Evolutionary conservation across 768 basidiomycete species (phyloP), one percentile per base, ranked within the genome.

Genomic region (Boletus bicolor): DNA sequence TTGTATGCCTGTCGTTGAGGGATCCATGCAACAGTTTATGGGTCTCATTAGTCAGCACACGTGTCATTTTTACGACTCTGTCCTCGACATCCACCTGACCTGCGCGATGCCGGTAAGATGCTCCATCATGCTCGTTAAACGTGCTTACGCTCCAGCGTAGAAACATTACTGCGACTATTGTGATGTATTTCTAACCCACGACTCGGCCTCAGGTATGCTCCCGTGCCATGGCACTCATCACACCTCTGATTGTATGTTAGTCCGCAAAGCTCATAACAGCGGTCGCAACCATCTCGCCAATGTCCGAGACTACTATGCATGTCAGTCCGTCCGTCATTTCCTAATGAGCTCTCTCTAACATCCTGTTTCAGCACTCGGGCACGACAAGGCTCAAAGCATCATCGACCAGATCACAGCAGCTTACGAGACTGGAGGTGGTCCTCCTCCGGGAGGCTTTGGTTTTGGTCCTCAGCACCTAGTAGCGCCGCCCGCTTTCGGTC

Each of bases 371-470:
- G 89, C 89, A 2, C 82, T 92, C 53, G 89, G 89, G 53, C 93
- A 98, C 73, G 95, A 98, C 81, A 96, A 96, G 73, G 95, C 96
- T 17, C 97, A 99, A 73, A 93, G 77, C 65, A 93, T 98, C 70
- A 98, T 99, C 70, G 96, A 99, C 81, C 92, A 96, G 73, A 98
- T 99, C 73, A 95, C 93, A 37, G 86, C 89, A 21, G 86, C 90
- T 26, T 97, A 96, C 67, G 96, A 98, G 74, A 82, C 81, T 30
- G 85, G 89, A 42, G 86, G 86, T 49, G 89, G 89, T 2, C 91
- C 91, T 39, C 91, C 91, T 61, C 89, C 89, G 11, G 91, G 91
- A 49, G 91, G 91, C 4, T 93, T 92, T 59, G 89, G 89, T 8
- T 91, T 91, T 62, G 89, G 89, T 24, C 89, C 90, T 39, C 89